Conservation (phyloP, 305 asterid genomes). For the Fraxinus sp. region DNA sequence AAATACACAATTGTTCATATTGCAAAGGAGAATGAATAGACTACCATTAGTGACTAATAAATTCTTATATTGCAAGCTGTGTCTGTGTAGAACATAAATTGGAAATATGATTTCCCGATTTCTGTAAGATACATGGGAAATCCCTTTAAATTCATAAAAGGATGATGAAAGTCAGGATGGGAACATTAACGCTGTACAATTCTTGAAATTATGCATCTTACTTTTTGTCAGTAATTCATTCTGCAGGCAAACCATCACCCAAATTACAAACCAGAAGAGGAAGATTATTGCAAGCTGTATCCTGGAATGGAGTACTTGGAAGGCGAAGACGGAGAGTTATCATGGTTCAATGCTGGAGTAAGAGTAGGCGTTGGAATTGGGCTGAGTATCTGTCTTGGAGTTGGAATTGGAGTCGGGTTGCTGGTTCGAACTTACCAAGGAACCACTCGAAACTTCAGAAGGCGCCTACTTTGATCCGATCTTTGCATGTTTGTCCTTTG, state of each 20-base stretch:
- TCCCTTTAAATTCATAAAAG: neutral
- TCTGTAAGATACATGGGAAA: neutral
- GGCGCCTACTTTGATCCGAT: slow-evolving; percentile 43
- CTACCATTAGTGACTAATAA: neutral
- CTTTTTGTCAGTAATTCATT: neutral
- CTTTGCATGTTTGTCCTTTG: neutral
- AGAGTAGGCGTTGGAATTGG: slow-evolving; percentile 78
- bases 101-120: neutral
- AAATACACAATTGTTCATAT: neutral
- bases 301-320: slow-evolving; percentile 40
- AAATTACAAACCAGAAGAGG: slow-evolving; percentile 33
- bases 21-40: neutral
- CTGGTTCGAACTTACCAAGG: slow-evolving; percentile 68
- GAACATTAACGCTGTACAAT: neutral
- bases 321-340: slow-evolving; percentile 63
- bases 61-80: neutral
- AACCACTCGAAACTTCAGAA: slow-evolving; percentile 53
- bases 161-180: neutral
- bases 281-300: slow-evolving; percentile 28
- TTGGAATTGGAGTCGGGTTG: slow-evolving; percentile 74
- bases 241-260: slow-evolving; percentile 39
- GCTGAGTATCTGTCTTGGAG: slow-evolving; percentile 64
- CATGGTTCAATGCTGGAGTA: slow-evolving; percentile 80
- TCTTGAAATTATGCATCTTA: neutral
- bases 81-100: neutral